phyloP scores from a whole-genome alignment of 2,329 filamentous ascomycete species.

The Aspergillus fumigatiaffinis region DNA sequence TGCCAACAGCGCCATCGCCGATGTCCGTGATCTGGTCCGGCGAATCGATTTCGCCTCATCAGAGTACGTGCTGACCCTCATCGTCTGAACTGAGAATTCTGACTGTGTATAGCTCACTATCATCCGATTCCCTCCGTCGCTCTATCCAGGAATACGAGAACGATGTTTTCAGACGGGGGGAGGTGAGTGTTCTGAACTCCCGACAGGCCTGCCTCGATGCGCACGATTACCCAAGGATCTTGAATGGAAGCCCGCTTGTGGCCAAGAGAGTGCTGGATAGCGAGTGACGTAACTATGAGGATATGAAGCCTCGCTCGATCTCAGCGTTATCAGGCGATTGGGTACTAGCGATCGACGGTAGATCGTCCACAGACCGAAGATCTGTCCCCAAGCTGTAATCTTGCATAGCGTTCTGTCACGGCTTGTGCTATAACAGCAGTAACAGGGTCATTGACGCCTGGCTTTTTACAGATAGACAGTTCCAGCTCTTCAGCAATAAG shows the following conservation, averaged over 20 bases:
- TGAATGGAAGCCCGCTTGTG: constrained; percentile 35
- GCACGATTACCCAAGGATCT: constrained; percentile 48
- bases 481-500: no score
- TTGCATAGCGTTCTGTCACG: no score
- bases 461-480: no score
- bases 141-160: constrained; percentile 41
- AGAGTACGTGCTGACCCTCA: background rate
- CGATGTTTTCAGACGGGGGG: constrained; percentile 41
- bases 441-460: no score
- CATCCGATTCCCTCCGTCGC: background rate
- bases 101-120: constrained; percentile 8
- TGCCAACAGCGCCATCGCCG: constrained; percentile 54
- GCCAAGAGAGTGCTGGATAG: constrained; percentile 29
- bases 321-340: no score
- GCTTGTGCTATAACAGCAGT: no score
- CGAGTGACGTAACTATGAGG: no score
- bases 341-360: no score
- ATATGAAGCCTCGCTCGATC: no score
- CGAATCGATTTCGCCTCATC: constrained; percentile 16
- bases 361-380: background rate
- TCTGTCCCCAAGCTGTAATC: background rate
- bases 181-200: constrained; percentile 48
- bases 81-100: background rate
- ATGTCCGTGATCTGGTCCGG: constrained; percentile 46
- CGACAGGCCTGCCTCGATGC: constrained; percentile 54